These are phyloP conservation scores for Lachnellula arida DNA, from an alignment of 2,329 filamentous ascomycete genomes.

Conservation along the genomic window DNA sequence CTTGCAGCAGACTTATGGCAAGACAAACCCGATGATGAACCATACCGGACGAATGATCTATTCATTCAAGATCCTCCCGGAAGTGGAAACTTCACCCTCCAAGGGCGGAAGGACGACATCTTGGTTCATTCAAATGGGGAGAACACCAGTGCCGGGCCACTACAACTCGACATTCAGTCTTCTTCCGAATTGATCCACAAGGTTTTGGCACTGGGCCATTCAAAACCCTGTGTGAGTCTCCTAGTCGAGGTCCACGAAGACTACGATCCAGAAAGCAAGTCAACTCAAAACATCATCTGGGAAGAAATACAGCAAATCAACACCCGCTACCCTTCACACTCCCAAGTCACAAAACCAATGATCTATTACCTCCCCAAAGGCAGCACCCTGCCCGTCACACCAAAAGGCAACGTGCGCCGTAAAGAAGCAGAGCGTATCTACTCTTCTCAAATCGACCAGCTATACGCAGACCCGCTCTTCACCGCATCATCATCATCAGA, in stretches of 20 bases:
- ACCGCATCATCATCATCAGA: slow-evolving; percentile 1
- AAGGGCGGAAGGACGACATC: slow-evolving; percentile 32
- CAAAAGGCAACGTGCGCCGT: slow-evolving; percentile 31
- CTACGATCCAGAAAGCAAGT: slow-evolving; percentile 13
- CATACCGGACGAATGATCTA: slow-evolving; percentile 30
- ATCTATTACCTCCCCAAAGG: slow-evolving; percentile 25
- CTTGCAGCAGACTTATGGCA: slow-evolving; percentile 32
- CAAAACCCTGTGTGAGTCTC: slow-evolving; percentile 24
- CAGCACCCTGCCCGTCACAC: slow-evolving; percentile 27
- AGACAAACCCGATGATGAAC: slow-evolving; percentile 20
- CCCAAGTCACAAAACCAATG: slow-evolving; percentile 27
- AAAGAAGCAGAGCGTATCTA: slow-evolving; percentile 29
- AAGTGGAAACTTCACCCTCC: slow-evolving; percentile 28
- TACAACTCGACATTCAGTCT: slow-evolving; percentile 29
- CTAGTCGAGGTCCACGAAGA: slow-evolving; percentile 25
- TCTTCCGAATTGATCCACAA: slow-evolving; percentile 23
- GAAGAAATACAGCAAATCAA: slow-evolving; percentile 22
- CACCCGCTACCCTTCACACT: slow-evolving; percentile 19
- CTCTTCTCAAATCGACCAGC: slow-evolving; percentile 19
- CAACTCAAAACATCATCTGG: slow-evolving; percentile 15
- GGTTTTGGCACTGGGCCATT: slow-evolving; percentile 26
- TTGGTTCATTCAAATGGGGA: slow-evolving; percentile 32
- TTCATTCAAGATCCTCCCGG: slow-evolving; percentile 30
- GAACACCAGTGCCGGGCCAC: slow-evolving; percentile 28
- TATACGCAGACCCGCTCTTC: slow-evolving; percentile 15